Percentiles rank a stretch among this genome's conserved stretches.
phyloP scores from a whole-genome alignment of 2,329 filamentous ascomycete genomes.

The Capronia epimyces region DNA sequence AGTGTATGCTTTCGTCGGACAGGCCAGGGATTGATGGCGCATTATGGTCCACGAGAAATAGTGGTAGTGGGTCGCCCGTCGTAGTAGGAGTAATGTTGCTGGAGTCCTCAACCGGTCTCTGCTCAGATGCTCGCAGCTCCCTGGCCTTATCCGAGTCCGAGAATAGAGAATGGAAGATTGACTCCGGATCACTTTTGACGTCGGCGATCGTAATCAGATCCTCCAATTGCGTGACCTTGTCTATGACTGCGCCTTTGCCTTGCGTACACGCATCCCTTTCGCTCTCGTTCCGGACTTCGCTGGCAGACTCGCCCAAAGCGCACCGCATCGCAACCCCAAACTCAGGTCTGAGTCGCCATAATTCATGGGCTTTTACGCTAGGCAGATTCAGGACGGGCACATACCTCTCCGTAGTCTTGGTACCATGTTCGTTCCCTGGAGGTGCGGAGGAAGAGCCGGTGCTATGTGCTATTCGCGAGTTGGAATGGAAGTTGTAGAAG shows the following conservation, averaged over 20 bases:
- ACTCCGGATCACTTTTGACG: conserved; percentile 28
- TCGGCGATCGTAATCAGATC: conserved; percentile 41
- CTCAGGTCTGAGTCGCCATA: conserved; percentile 53
- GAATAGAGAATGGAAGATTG: conserved; percentile 7
- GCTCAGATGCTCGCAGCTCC: too few species aligned
- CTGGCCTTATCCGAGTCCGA: too few species aligned
- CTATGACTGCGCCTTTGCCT: conserved; percentile 28
- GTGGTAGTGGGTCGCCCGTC: conserved; percentile 15
- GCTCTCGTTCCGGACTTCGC: conserved; percentile 33
- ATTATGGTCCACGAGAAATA: conserved; percentile 44
- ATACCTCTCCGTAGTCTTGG: conserved; percentile 36
- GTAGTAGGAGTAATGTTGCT: too few species aligned
- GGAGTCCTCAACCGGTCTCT: too few species aligned
- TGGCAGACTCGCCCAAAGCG: conserved; percentile 34
- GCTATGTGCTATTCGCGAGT: conserved; percentile 17
- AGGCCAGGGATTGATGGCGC: conserved; percentile 34
- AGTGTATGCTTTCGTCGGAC: conserved; percentile 35
- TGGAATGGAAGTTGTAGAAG: conserved; percentile 39
- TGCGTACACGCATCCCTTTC: too few species aligned
- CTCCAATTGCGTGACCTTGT: conserved; percentile 26
- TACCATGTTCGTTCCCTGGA: too few species aligned
- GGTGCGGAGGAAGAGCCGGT: neutral
- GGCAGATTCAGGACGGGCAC: conserved; percentile 57
- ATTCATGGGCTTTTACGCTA: conserved; percentile 41
- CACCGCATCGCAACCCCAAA: conserved; percentile 53